phyloP scores from a whole-genome alignment of 352 stramenopile species.

The Globisporangium emineosum region DNA sequence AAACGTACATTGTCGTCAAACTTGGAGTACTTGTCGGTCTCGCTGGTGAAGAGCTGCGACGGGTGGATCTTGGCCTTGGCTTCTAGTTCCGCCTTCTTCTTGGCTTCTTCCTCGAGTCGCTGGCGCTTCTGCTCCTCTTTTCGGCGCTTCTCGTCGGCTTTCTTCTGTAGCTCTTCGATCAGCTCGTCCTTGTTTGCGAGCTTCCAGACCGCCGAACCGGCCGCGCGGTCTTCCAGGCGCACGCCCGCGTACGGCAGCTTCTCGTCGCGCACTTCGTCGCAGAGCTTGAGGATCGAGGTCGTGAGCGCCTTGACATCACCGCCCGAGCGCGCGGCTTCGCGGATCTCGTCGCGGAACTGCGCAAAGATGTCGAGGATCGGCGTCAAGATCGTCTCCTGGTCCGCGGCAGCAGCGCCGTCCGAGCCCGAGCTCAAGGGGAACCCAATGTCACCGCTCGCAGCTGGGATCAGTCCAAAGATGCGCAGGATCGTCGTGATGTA shows the following conservation, averaged over 20 bases:
- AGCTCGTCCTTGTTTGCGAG: slow-evolving; percentile 88
- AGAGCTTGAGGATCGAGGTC: slow-evolving; percentile 72
- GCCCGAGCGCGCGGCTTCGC: slow-evolving; percentile 56
- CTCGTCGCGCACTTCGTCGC: slow-evolving; percentile 87
- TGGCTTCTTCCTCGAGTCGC: slow-evolving; percentile 64
- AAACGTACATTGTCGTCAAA: slow-evolving; percentile 85
- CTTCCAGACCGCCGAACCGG: slow-evolving; percentile 83
- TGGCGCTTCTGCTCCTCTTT: slow-evolving; percentile 82
- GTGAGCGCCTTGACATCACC: slow-evolving; percentile 55
- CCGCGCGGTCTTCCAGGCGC: slow-evolving; percentile 81
- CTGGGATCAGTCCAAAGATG: slow-evolving; percentile 78
- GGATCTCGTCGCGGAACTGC: slow-evolving; percentile 85
- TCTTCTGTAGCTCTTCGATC: slow-evolving; percentile 76
- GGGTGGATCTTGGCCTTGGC: slow-evolving; percentile 90
- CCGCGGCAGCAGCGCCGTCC: slow-evolving; percentile 23
- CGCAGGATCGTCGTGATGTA: slow-evolving; percentile 89
- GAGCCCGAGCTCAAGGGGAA: slow-evolving; percentile 56
- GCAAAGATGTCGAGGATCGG: slow-evolving; percentile 90
- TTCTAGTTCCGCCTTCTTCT: slow-evolving; percentile 79
- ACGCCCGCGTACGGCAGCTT: slow-evolving; percentile 87
- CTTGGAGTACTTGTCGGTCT: slow-evolving; percentile 88
- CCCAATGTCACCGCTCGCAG: slow-evolving; percentile 70
- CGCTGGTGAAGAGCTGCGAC: slow-evolving; percentile 89
- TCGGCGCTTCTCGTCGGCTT: slow-evolving; percentile 66
- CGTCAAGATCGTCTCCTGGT: slow-evolving; percentile 80